Conservation (phyloP, 169 alveolate species). For the Cryptosporidium baileyi region DNA sequence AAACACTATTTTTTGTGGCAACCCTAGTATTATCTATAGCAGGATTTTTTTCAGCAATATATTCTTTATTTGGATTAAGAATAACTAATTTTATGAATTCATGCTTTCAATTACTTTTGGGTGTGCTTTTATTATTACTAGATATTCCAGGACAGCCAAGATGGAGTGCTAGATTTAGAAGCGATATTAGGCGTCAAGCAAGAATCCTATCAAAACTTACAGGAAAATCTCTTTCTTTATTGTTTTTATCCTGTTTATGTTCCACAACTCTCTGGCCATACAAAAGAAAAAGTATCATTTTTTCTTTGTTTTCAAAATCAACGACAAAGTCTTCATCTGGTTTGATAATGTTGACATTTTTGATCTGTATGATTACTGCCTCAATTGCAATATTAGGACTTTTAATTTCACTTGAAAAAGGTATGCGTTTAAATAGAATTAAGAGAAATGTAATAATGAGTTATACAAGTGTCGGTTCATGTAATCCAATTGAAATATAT, state of each 20-base stretch:
- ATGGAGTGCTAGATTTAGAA: conserved; percentile 88
- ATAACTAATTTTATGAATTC: conserved; percentile 78
- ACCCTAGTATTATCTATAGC: conserved; percentile 81
- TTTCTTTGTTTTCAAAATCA: conserved; percentile 18
- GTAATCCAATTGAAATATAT: conserved; percentile 77
- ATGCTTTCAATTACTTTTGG: conserved; percentile 78
- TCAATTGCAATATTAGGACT: conserved; percentile 35
- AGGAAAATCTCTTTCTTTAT: conserved; percentile 86
- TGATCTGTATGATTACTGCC: not conserved
- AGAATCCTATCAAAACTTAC: conserved; percentile 85
- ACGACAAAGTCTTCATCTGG: not conserved
- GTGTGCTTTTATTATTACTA: conserved; percentile 82
- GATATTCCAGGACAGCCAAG: conserved; percentile 91
- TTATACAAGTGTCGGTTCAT: conserved; percentile 27
- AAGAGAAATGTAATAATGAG: conserved; percentile 26
- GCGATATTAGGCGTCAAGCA: conserved; percentile 81
- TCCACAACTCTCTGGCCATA: conserved; percentile 73
- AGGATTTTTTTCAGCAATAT: conserved; percentile 80
- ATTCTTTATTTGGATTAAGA: conserved; percentile 76
- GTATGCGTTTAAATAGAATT: conserved; percentile 34
- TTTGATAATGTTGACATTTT: conserved; percentile 6
- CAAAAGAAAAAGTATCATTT: not conserved
- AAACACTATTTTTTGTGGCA: conserved; percentile 84
- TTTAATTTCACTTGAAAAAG: conserved; percentile 28
- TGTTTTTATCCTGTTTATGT: conserved; percentile 73